phyloP scores from a whole-genome alignment of 306 rosid genomes.

The Dalbergia cultrata region DNA sequence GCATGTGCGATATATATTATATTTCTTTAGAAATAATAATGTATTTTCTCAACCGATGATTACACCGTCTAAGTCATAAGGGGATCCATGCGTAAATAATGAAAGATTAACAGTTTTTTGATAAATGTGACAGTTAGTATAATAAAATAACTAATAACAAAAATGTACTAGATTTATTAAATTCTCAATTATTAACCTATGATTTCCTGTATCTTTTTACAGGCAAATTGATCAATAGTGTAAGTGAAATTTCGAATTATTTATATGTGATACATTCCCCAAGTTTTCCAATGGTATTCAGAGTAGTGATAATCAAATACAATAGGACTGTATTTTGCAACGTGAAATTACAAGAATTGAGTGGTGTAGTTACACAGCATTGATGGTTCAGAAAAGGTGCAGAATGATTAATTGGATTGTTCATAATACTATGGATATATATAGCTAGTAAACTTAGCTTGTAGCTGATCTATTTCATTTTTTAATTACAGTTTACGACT shows the following conservation, averaged over 20 bases:
- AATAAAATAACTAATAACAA: too few species aligned
- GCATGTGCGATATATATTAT: neutral
- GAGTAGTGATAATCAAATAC: too few species aligned
- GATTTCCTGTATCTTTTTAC: too few species aligned
- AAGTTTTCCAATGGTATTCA: neutral
- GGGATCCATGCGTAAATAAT: too few species aligned
- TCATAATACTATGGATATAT: neutral
- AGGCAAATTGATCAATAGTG: too few species aligned
- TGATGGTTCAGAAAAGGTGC: constrained; percentile 26
- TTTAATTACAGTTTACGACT: neutral
- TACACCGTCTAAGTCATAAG: neutral
- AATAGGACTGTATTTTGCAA: neutral
- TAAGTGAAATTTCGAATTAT: too few species aligned
- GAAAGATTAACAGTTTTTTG: too few species aligned
- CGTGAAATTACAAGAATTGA: neutral
- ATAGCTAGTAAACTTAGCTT: constrained; percentile 7
- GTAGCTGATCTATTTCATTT: constrained; percentile 32
- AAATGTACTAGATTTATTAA: too few species aligned
- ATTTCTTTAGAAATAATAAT: too few species aligned
- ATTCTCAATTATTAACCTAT: too few species aligned
- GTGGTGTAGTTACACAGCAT: constrained; percentile 1
- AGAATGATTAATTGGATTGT: constrained; percentile 33
- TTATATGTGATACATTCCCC: too few species aligned
- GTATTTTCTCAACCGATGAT: neutral
- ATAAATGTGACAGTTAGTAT: too few species aligned